Percentiles rank a stretch among this genome's conserved stretches.
Evolutionary conservation across 805 yeast genomes (phyloP).

Genomic region (Teunomyces tritomae): DNA sequence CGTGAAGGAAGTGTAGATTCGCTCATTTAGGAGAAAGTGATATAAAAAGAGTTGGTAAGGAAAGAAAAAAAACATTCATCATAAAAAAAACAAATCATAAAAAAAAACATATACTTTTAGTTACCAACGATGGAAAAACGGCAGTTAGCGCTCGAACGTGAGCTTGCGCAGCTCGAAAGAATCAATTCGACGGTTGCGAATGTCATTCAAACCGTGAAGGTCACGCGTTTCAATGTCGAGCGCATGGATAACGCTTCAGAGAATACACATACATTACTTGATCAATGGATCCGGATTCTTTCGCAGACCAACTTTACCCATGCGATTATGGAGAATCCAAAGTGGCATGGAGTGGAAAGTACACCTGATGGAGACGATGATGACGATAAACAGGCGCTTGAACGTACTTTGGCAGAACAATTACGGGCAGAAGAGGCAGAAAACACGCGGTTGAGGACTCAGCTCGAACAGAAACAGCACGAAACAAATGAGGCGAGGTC

Average conservation of each 20-base stretch:
- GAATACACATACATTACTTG: constrained; percentile 49
- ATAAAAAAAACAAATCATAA: neutral
- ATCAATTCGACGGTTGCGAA: constrained; percentile 32
- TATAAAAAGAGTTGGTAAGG: neutral
- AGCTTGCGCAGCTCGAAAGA: constrained; percentile 28
- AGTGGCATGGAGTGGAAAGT: constrained; percentile 34
- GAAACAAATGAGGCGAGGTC: constrained; percentile 9
- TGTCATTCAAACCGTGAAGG: constrained; percentile 27
- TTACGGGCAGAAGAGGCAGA: constrained; percentile 25
- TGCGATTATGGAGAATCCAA: constrained; percentile 42
- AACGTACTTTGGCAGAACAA: constrained; percentile 23
- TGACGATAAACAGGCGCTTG: constrained; percentile 16
- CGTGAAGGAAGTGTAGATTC: constrained; percentile 54
- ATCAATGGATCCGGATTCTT: constrained; percentile 59
- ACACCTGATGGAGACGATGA: constrained; percentile 17
- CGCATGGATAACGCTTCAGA: constrained; percentile 41
- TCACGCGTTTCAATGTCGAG: constrained; percentile 27
- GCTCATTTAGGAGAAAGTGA: neutral
- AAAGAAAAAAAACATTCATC: neutral
- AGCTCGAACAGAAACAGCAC: constrained; percentile 17
- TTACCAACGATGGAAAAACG: neutral
- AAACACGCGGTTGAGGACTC: constrained; percentile 19
- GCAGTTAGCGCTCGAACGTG: constrained; percentile 20
- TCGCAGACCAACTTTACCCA: constrained; percentile 60
- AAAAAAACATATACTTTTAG: neutral